These are phyloP conservation scores for Tuber umbilicatum DNA, from an alignment of 495 filamentous ascomycete species.

Conservation along the genomic window DNA sequence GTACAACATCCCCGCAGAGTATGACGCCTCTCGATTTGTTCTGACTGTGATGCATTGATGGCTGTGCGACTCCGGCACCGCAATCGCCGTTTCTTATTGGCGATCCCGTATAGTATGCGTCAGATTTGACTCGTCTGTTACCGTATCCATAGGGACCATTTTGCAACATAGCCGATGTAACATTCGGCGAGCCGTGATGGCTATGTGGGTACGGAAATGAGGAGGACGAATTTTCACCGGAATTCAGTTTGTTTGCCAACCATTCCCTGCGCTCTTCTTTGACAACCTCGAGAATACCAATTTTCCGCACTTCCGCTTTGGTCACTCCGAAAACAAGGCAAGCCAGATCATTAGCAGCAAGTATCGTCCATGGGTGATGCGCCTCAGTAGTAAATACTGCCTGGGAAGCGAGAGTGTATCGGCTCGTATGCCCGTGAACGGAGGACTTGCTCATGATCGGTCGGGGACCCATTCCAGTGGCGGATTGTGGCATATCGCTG, in stretches of 20 bases:
- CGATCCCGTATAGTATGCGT: conserved; percentile 38
- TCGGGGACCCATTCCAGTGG: conserved; percentile 29
- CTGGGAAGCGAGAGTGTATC: conserved; percentile 85
- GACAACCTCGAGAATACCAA: conserved; percentile 93
- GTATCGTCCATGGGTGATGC: conserved; percentile 83
- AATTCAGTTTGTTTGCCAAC: conserved; percentile 75
- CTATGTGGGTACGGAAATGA: conserved; percentile 46
- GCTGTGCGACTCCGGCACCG: conserved; percentile 37
- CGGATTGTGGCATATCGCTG: conserved; percentile 46
- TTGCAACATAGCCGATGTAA: conserved; percentile 33
- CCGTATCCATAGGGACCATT: conserved; percentile 22
- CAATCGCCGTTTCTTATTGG: conserved; percentile 21
- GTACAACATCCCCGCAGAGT: conserved; percentile 93
- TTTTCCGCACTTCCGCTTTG: conserved; percentile 82
- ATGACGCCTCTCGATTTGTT: conserved; percentile 84
- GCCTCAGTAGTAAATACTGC: conserved; percentile 94
- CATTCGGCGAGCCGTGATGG: conserved; percentile 42
- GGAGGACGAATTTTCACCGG: conserved; percentile 45
- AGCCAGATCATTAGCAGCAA: conserved; percentile 93
- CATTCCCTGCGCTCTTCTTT: conserved; percentile 77
- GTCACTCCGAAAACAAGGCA: conserved; percentile 95
- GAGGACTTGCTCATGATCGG: conserved; percentile 42
- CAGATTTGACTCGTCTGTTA: conserved; percentile 45
- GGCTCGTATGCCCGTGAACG: conserved; percentile 76
- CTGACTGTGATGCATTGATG: conserved; percentile 50